These are phyloP conservation scores for Mycena belliarum DNA, from an alignment of 768 basidiomycete genomes.

Conservation along the genomic window DNA sequence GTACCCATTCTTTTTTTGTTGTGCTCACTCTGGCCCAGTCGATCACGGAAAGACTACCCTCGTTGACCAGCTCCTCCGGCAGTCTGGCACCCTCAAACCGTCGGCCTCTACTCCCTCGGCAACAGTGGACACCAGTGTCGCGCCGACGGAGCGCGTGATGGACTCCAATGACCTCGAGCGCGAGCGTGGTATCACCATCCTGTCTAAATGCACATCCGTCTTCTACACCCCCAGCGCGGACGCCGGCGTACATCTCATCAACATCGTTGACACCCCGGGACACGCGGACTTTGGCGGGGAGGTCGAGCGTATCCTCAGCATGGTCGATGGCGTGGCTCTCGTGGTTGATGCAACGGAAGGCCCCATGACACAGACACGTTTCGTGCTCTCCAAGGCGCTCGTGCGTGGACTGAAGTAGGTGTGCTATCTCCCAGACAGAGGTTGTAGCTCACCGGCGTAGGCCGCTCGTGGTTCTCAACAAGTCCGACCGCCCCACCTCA, in stretches of 20 bases:
- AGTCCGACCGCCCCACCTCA: conserved; percentile 46
- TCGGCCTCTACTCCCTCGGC: conserved; percentile 28
- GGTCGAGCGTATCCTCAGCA: conserved; percentile 60
- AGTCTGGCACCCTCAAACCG: conserved; percentile 47
- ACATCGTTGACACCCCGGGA: conserved; percentile 63
- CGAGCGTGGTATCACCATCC: conserved; percentile 62
- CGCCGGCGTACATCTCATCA: conserved; percentile 41
- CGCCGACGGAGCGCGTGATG: conserved; percentile 48
- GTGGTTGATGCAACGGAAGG: conserved; percentile 62
- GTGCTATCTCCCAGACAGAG: neutral
- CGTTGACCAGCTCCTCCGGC: conserved; percentile 52
- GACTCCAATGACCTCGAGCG: conserved; percentile 56
- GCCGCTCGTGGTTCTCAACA: conserved; percentile 53
- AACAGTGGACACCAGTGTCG: conserved; percentile 34
- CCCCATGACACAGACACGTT: conserved; percentile 61
- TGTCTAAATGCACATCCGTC: conserved; percentile 58
- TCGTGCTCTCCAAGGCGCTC: conserved; percentile 50
- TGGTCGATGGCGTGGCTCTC: conserved; percentile 63
- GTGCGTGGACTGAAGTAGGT: conserved; percentile 43
- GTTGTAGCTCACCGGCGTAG: conserved; percentile 24
- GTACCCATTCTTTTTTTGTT: neutral
- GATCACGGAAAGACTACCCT: conserved; percentile 57
- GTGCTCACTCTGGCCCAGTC: conserved; percentile 29
- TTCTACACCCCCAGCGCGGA: conserved; percentile 38
- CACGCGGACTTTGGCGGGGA: conserved; percentile 68